Evolutionary conservation across 2,329 filamentous ascomycete genomes (phyloP), one percentile per base, ranked within the genome.

Genomic region (Paracamarosporium sp.): DNA sequence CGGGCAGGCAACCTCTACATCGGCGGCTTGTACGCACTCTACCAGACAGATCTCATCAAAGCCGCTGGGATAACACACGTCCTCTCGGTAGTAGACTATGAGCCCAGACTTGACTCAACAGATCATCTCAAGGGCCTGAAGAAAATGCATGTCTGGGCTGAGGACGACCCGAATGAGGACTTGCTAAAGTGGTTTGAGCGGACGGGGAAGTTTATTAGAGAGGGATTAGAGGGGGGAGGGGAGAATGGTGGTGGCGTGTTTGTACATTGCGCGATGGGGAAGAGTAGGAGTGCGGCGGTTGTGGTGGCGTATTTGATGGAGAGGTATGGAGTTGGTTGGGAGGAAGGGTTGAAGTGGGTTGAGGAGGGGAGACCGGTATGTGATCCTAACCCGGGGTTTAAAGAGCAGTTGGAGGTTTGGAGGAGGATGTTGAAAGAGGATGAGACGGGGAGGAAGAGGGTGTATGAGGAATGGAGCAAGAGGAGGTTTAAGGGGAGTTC

Each of bases 21-120:
- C 47, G 78, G 78, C 56, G 78, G 78, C 28, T 66, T 80, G 3
- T 74, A 78, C 55, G 78, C 77, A 1, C 63, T 80, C 2, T 79
- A 79, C 60, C 74, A 78, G 57, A 72, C 71, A 2, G 69, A 76
- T 57, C 66, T 78, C 8, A 71, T 76, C 50, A 53, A 59, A 9
- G 60, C 63, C 3, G 70, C 70, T 2, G 65, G 67, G 4, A 72
- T 76, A 17, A 76, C 73, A 0, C 72, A 76, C 35, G 71, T 76
- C 0, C 55, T 75, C 1, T 69, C 65, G 0, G 68, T 75, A 9
- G 71, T 76, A 3, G 71, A 76, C 35, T 75, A 75, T 51, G 71
- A 73, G 12, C 64, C 70, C 0, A 24, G 67, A 30, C 61, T 74
- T 0, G 28, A 24, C 25, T 4, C 4, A 12, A 63, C 66, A 13